Base-by-base conservation (phyloP, 2,329 filamentous ascomycete species). In the Aurifilum marmelostoma region DNA sequence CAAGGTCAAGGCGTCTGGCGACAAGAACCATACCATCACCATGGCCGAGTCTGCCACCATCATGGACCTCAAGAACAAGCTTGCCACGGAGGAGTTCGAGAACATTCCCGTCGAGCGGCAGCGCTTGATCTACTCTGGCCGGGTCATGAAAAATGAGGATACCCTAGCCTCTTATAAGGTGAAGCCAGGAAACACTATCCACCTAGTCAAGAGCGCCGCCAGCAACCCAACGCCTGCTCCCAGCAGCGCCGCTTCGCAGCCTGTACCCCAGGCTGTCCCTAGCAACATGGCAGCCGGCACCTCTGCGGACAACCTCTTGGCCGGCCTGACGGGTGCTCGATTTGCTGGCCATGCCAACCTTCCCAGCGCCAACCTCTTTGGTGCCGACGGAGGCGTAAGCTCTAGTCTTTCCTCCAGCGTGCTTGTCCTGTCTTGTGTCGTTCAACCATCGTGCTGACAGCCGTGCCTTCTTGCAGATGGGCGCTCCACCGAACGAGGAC, bases 1-100 rank as follows among this genome's bases (percentile, higher is more conserved):
- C 88, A 96, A 94, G 83, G 91, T 99, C 81, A 99, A 98, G 85
- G 92, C 93, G n/a, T 94, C 93, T n/a, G 91, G 90, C 75, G 94
- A 97, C 78, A 89, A 88, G 78, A 93, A 92, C 80, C 94, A 93
- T 77, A 90, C 88, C 65, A 84, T 99, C 78, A 97, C 93, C 68
- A 90, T 98, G 77, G 81, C 91, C 69, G 87, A 91, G 73, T 87
- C 88, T 47, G 92, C 91, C 63, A 92, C 91, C 9, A 91, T 98
- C 58, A 85, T 88, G 68, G 94, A 97, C 71, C 87, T 99, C 75
- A 99, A 99, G 86, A 88, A 87, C 72, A 97, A 95, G 84, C 89
- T 99, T 52, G 88, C 94, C 6, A 87, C 88, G 41, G 82, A 89
- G 69, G 93, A 97, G 75, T 93, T 91, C 77, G 95, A 97, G 79